Conservation (phyloP, 805 yeast species). For the Isabelozyma heimii region DNA sequence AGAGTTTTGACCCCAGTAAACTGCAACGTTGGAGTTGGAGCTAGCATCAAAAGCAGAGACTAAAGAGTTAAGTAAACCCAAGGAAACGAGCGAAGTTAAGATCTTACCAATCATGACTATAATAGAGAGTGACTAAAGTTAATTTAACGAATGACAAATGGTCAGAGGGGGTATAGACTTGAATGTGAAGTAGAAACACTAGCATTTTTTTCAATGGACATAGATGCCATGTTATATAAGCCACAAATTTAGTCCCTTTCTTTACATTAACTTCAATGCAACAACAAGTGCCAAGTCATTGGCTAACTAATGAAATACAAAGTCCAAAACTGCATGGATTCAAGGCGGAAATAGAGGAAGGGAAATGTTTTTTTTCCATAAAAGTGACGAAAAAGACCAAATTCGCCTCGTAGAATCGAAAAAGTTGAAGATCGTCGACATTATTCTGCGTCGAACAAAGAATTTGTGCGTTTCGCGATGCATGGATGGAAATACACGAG, state of each 20-base stretch:
- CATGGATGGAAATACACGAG: background rate
- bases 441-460: background rate
- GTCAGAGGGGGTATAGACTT: background rate
- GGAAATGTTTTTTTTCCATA: background rate
- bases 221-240: background rate
- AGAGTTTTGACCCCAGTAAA: constrained; percentile 31
- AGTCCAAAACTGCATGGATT: background rate
- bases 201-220: constrained; percentile 1
- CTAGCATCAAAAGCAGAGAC: constrained; percentile 10
- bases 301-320: too few relatives aligned
- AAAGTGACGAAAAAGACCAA: background rate
- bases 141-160: background rate
- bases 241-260: background rate
- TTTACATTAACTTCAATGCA: background rate
- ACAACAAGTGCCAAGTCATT: background rate
- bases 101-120: constrained; percentile 6
- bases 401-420: background rate
- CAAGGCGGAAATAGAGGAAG: background rate
- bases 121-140: constrained; percentile 4
- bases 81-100: constrained; percentile 3
- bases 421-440: background rate
- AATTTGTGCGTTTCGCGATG: background rate
- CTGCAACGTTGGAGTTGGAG: constrained; percentile 22
- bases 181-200: background rate
- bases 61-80: background rate